phyloP scores from a whole-genome alignment of 345 rosid genomes.

The Lepidium aucheri region DNA sequence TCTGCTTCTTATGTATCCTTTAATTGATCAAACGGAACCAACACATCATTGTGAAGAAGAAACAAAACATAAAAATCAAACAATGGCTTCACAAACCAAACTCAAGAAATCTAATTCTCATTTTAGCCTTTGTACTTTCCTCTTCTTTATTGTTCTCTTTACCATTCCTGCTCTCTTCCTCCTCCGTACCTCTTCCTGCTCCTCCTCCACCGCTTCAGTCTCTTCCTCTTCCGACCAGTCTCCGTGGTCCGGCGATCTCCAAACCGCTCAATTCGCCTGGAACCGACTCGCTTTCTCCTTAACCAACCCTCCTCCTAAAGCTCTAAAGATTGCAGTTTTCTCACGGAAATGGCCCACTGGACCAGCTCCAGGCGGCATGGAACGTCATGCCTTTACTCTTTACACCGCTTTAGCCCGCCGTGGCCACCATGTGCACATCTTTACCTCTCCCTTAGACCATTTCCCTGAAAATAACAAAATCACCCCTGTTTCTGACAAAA shows the following conservation, averaged over 20 bases:
- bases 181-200: constrained; percentile 47
- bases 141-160: constrained; percentile 76
- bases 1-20: constrained; percentile 18
- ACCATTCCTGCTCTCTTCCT: constrained; percentile 75
- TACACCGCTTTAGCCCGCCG: constrained; percentile 66
- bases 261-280: constrained; percentile 53
- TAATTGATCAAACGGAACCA: neutral
- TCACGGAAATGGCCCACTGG: constrained; percentile 88
- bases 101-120: constrained; percentile 38
- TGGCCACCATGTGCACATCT: constrained; percentile 77
- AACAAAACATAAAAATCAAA: neutral
- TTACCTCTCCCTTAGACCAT: constrained; percentile 60
- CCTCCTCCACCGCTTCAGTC: constrained; percentile 13
- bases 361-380: constrained; percentile 85
- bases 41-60: constrained; percentile 3
- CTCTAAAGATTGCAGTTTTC: constrained; percentile 72
- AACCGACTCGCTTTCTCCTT: constrained; percentile 47
- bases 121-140: constrained; percentile 45
- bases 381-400: constrained; percentile 83
- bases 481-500: constrained; percentile 9
- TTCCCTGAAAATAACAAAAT: constrained; percentile 5
- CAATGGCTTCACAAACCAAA: constrained; percentile 58
- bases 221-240: constrained; percentile 1
- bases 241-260: constrained; percentile 77
- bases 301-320: constrained; percentile 24